phyloP scores from a whole-genome alignment of 2,329 filamentous ascomycete species.

The Fusarium camptoceras region DNA sequence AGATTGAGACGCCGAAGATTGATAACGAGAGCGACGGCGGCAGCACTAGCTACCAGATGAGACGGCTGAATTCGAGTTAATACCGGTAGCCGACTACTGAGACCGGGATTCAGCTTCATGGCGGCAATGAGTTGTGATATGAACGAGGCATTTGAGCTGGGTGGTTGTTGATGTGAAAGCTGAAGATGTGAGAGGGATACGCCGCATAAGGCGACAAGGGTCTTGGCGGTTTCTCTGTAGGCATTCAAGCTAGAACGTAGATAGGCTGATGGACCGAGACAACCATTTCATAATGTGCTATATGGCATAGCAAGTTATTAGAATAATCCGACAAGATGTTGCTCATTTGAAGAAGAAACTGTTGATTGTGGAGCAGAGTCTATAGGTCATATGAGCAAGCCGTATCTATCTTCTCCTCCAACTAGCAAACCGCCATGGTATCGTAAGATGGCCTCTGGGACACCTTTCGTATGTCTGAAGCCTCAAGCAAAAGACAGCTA shows the following conservation, averaged over 20 bases:
- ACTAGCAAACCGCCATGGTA: too few species aligned
- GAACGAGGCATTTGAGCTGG: neutral
- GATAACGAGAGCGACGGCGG: neutral
- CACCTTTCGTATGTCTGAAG: neutral
- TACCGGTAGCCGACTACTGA: neutral
- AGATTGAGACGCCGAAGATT: neutral
- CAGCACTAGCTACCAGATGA: neutral
- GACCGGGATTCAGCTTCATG: neutral
- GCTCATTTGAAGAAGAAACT: too few species aligned
- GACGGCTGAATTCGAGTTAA: neutral
- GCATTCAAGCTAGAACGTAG: neutral
- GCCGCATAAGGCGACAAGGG: neutral
- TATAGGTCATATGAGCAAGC: neutral
- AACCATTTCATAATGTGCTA: neutral
- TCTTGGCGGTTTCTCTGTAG: too few species aligned
- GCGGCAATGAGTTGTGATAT: neutral
- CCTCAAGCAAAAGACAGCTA: neutral
- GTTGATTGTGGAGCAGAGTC: neutral
- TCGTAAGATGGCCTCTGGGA: too few species aligned
- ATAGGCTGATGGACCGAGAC: neutral
- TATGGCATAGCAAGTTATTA: too few species aligned
- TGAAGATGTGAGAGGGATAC: neutral
- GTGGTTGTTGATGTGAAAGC: neutral
- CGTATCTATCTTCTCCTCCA: neutral
- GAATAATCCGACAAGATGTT: neutral